These are phyloP conservation scores for Eucalyptus polyanthemos DNA, from an alignment of 345 rosid genomes.

Conservation along the genomic window DNA sequence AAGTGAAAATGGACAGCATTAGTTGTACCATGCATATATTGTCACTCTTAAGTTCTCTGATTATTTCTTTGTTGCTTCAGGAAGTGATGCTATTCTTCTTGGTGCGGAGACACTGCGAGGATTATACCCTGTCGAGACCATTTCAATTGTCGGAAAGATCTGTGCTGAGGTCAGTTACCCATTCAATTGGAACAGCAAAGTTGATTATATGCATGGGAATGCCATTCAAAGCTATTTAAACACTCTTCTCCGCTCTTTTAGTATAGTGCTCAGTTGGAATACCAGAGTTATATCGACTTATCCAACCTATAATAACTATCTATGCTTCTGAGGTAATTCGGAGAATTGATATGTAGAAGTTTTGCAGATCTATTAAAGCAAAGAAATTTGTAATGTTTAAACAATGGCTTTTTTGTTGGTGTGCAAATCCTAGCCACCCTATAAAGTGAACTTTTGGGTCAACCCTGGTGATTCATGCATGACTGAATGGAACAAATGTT, in stretches of 20 bases:
- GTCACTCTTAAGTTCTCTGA: background rate
- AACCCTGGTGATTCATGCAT: background rate
- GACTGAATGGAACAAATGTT: background rate
- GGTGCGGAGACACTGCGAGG: slow-evolving; percentile 99
- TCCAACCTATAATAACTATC: background rate
- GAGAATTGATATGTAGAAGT: background rate
- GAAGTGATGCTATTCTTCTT: slow-evolving; percentile 87
- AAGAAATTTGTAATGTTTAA: background rate
- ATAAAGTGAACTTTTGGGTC: background rate
- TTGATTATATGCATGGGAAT: background rate
- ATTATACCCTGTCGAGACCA: slow-evolving; percentile 79
- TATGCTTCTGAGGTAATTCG: background rate
- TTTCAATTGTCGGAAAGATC: slow-evolving; percentile 73
- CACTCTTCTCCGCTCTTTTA: background rate
- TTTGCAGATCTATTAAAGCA: background rate
- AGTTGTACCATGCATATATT: background rate
- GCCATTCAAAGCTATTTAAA: background rate
- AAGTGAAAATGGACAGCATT: background rate
- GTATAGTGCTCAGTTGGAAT: background rate
- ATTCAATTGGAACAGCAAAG: background rate
- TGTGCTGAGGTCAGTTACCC: slow-evolving; percentile 62
- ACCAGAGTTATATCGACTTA: background rate
- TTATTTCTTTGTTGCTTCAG: slow-evolving; percentile 16
- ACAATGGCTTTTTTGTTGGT: background rate
- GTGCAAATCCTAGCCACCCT: background rate